A percentile compares a stretch with the other conserved stretches of the same genome.
These are phyloP conservation scores for Eimeria zaria DNA, from an alignment of 169 alveolate species.

Conservation along the genomic window DNA sequence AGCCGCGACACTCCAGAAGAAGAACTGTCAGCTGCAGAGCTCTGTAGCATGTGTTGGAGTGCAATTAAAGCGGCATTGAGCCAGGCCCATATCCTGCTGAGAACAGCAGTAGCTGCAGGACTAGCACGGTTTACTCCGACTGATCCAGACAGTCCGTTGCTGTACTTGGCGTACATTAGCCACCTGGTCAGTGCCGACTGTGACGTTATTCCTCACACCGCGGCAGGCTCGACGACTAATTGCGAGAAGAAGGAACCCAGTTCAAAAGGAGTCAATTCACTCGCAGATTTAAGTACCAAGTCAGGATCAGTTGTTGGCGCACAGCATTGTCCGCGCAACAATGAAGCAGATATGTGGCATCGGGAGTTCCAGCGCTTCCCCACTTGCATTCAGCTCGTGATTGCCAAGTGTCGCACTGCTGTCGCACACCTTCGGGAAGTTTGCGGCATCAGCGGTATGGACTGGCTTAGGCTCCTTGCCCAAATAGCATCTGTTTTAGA, in stretches of 20 bases:
- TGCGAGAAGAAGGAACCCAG: background rate
- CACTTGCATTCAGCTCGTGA: background rate
- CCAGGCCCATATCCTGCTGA: slow-evolving; percentile 29
- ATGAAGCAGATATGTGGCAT: background rate
- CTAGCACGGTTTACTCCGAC: slow-evolving; percentile 30
- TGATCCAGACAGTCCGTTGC: slow-evolving; percentile 53
- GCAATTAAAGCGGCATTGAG: slow-evolving; percentile 31
- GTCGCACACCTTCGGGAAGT: slow-evolving; percentile 14
- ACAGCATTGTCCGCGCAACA: background rate
- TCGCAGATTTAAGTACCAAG: background rate
- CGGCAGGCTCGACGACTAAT: background rate
- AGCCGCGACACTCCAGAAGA: background rate
- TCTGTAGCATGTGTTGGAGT: slow-evolving; percentile 52
- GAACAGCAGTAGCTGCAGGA: slow-evolving; percentile 22
- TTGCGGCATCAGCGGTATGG: slow-evolving; percentile 55
- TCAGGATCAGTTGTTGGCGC: slow-evolving; percentile 23
- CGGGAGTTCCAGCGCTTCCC: slow-evolving; percentile 1
- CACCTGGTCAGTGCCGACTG: slow-evolving; percentile 38
- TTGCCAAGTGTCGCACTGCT: background rate
- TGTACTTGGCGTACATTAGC: slow-evolving; percentile 51
- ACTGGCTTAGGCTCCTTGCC: slow-evolving; percentile 31
- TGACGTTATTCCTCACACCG: background rate
- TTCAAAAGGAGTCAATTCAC: slow-evolving; percentile 2
- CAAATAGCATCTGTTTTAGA: slow-evolving; percentile 32
- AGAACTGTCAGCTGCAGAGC: slow-evolving; percentile 34